Percentiles rank a stretch among this genome's conserved stretches.
phyloP scores from a whole-genome alignment of 2,329 filamentous ascomycete species.

The Aspergillus melleus region DNA sequence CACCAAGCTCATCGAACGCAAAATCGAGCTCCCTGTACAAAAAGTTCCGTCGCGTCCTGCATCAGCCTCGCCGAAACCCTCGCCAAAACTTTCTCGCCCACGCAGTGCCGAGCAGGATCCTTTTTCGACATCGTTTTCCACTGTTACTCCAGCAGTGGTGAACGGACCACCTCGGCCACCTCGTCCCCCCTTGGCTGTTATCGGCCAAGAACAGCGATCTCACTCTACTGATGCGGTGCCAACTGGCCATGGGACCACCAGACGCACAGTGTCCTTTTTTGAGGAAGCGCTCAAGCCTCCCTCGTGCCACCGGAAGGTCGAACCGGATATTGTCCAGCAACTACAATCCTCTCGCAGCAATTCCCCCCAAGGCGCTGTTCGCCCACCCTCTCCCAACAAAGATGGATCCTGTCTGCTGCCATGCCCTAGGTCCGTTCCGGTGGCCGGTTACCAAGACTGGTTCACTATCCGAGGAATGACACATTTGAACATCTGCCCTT shows the following conservation, averaged over 20 bases:
- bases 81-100: neutral
- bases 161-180: neutral
- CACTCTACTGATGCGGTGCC: conserved; percentile 10
- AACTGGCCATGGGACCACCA: conserved; percentile 9
- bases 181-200: neutral
- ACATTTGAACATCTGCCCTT: conserved; percentile 78
- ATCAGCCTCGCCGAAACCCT: neutral
- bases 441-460: conserved; percentile 72
- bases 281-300: conserved; percentile 12
- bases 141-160: neutral
- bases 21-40: neutral
- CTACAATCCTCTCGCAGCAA: conserved; percentile 10
- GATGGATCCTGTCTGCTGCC: conserved; percentile 54
- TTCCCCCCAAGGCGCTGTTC: conserved; percentile 15
- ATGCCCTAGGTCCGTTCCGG: conserved; percentile 66
- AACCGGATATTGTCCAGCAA: conserved; percentile 9
- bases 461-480: conserved; percentile 70
- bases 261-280: conserved; percentile 21
- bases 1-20: neutral
- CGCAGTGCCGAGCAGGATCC: neutral
- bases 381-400: conserved; percentile 17
- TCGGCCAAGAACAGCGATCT: conserved; percentile 7
- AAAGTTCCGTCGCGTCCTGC: neutral
- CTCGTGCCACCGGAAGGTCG: conserved; percentile 6
- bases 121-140: neutral